Percentiles rank a stretch among this genome's conserved stretches.
phyloP scores from a whole-genome alignment of 805 yeast genomes.

The Babjeviella inositovora region DNA sequence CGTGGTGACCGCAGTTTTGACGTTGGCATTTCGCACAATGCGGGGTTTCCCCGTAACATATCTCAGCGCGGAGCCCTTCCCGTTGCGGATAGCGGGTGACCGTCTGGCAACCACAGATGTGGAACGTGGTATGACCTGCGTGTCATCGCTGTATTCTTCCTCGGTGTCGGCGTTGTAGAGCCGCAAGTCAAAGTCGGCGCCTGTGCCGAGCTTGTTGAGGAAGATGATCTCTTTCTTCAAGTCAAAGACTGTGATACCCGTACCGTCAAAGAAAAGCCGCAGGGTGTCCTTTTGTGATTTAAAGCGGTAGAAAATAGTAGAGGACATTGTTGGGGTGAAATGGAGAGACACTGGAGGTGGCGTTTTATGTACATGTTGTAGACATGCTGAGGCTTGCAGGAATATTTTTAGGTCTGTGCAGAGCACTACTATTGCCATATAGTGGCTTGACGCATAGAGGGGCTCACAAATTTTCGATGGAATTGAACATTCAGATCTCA shows the following conservation, averaged over 20 bases:
- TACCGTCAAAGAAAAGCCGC: constrained; percentile 83
- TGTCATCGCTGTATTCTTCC: constrained; percentile 70
- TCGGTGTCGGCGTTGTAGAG: constrained; percentile 51
- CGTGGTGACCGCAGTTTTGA: constrained; percentile 4
- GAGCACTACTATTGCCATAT: not conserved
- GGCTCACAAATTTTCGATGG: not conserved
- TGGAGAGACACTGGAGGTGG: too few relatives aligned
- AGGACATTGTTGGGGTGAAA: constrained; percentile 38
- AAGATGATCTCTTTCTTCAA: constrained; percentile 78
- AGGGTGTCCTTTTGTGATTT: constrained; percentile 69
- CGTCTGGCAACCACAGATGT: constrained; percentile 70
- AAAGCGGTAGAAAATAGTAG: constrained; percentile 77
- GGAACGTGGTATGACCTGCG: constrained; percentile 82
- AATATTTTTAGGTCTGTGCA: constrained; percentile 7
- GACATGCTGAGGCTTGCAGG: too few relatives aligned
- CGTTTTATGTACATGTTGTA: too few relatives aligned
- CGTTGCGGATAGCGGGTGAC: constrained; percentile 42
- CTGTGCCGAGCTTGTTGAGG: constrained; percentile 68
- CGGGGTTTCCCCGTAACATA: constrained; percentile 38
- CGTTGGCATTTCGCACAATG: constrained; percentile 15
- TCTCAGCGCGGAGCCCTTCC: constrained; percentile 37
- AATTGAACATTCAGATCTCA: not conserved
- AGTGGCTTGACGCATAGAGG: not conserved
- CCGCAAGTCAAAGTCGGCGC: constrained; percentile 68
- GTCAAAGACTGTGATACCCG: constrained; percentile 92